Evolutionary conservation across 768 basidiomycete species (phyloP).

Genomic region (Melanogaster broomeanus): DNA sequence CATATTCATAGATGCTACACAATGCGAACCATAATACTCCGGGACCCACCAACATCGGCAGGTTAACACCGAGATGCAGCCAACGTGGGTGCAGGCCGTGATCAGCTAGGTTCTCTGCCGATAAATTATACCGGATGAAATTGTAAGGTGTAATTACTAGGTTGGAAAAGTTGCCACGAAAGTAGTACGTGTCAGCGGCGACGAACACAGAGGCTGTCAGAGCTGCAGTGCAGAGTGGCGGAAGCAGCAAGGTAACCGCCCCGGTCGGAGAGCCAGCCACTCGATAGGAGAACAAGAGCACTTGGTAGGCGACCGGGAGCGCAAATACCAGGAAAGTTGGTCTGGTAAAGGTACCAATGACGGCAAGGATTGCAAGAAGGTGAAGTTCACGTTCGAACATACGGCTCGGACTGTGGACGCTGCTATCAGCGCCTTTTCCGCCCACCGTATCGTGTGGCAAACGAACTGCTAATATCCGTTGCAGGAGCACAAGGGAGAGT

Average conservation of each 20-base stretch:
- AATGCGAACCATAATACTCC: slow-evolving; percentile 27
- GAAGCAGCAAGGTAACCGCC: slow-evolving; percentile 10
- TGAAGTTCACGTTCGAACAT: slow-evolving; percentile 20
- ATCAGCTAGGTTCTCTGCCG: slow-evolving; percentile 35
- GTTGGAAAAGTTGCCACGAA: slow-evolving; percentile 20
- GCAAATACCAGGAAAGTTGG: slow-evolving; percentile 38
- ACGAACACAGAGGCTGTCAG: slow-evolving; percentile 18
- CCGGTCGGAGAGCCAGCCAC: slow-evolving; percentile 9
- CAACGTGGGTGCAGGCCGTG: slow-evolving; percentile 43
- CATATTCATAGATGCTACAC: slow-evolving; percentile 6
- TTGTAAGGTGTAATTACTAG: slow-evolving; percentile 38
- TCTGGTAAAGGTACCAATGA: slow-evolving; percentile 35
- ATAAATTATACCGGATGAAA: slow-evolving; percentile 40
- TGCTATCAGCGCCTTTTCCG: background rate
- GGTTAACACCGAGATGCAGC: slow-evolving; percentile 40
- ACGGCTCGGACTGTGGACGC: background rate
- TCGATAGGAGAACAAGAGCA: slow-evolving; percentile 15
- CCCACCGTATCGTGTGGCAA: background rate
- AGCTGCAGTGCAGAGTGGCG: slow-evolving; percentile 22
- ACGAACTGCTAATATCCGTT: slow-evolving; percentile 12
- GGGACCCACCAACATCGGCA: slow-evolving; percentile 41
- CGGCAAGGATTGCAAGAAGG: slow-evolving; percentile 26
- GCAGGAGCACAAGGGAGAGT: slow-evolving; percentile 29
- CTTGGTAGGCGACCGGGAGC: slow-evolving; percentile 32
- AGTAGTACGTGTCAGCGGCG: slow-evolving; percentile 35